phyloP scores from a whole-genome alignment of 495 filamentous ascomycete genomes.

The Annulohypoxylon moriforme region DNA sequence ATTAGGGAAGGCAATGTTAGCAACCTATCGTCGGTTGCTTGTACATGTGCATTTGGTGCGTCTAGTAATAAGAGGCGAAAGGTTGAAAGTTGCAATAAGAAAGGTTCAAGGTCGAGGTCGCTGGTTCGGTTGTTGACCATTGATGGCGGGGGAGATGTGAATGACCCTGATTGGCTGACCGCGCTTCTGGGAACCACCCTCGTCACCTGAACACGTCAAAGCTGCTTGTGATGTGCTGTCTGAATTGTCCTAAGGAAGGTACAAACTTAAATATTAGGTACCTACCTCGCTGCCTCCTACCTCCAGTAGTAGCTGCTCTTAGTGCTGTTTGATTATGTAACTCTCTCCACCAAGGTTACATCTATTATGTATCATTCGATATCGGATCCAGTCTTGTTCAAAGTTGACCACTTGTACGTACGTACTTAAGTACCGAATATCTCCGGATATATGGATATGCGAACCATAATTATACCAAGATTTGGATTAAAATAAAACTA shows the following conservation, averaged over 20 bases:
- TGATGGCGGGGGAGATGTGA: slow-evolving; percentile 39
- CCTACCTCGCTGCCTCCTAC: background rate
- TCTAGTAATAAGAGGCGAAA: background rate
- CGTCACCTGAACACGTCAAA: slow-evolving; percentile 48
- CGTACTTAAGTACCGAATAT: background rate
- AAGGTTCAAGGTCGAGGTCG: slow-evolving; percentile 39
- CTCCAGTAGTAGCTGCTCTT: background rate
- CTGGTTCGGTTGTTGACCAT: slow-evolving; percentile 32
- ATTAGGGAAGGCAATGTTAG: slow-evolving; percentile 12
- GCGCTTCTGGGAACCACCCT: slow-evolving; percentile 41
- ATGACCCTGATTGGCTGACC: slow-evolving; percentile 34
- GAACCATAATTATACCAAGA: too few relatives aligned
- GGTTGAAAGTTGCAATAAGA: slow-evolving; percentile 24
- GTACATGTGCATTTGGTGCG: background rate
- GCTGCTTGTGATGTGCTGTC: slow-evolving; percentile 40
- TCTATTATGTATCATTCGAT: background rate
- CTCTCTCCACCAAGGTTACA: background rate
- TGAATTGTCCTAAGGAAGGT: slow-evolving; percentile 2
- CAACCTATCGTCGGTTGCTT: slow-evolving; percentile 5
- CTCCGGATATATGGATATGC: background rate
- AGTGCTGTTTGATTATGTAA: background rate
- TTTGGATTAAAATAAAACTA: background rate
- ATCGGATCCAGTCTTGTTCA: background rate
- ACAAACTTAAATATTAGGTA: background rate
- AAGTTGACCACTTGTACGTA: background rate